A percentile compares a stretch with the other conserved stretches of the same genome.
phyloP scores from a whole-genome alignment of 345 rosid species.

The Microcos paniculata region DNA sequence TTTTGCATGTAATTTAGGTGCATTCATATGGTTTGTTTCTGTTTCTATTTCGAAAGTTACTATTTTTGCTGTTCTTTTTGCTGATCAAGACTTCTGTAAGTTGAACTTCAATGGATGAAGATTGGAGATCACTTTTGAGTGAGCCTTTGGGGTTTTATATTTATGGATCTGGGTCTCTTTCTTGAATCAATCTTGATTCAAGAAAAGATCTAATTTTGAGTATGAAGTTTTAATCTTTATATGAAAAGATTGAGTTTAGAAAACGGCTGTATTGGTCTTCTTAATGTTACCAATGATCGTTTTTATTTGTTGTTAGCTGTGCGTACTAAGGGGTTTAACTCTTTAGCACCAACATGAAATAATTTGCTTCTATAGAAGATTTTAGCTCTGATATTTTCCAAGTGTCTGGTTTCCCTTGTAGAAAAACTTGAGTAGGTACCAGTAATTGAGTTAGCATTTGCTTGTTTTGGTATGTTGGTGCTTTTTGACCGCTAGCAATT shows the following conservation, averaged over 20 bases:
- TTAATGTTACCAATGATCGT: not conserved
- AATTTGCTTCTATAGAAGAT: not conserved
- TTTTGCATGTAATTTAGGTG: not conserved
- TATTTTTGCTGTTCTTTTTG: not conserved
- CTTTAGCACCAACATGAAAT: not conserved
- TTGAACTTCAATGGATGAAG: not conserved
- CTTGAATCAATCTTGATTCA: not conserved
- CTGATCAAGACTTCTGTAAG: constrained; percentile 2
- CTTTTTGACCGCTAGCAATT: not conserved
- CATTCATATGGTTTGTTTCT: not conserved
- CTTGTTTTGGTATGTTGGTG: not conserved
- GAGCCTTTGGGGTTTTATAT: not conserved
- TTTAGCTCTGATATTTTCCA: not conserved
- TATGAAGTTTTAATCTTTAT: constrained; percentile 3
- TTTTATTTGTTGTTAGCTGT: not conserved
- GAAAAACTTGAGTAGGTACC: not conserved
- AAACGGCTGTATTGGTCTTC: not conserved
- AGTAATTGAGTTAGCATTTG: not conserved
- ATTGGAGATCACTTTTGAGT: not conserved
- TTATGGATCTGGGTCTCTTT: constrained; percentile 1
- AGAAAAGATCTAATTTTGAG: not conserved
- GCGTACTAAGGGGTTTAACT: not conserved
- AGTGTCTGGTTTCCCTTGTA: not conserved
- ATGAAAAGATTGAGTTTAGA: not conserved
- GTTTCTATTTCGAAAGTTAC: not conserved